A percentile compares a stretch with the other conserved stretches of the same genome.
Evolutionary conservation across 305 asterid species (phyloP).

Genomic region (Fraxinus greggii): DNA sequence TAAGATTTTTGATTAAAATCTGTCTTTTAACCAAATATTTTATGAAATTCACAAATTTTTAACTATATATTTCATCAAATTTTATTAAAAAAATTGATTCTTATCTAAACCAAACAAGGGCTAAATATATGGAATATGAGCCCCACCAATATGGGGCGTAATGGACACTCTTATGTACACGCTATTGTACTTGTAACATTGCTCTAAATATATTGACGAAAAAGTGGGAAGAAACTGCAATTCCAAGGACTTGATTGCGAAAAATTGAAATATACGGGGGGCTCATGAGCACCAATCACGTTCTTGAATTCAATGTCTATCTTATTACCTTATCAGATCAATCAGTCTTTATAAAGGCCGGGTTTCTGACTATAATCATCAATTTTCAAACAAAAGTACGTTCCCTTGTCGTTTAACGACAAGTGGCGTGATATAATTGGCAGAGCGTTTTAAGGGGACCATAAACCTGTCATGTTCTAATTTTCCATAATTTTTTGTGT

Average conservation of each 20-base stretch:
- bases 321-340: slow-evolving; percentile 20
- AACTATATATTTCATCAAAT: no score
- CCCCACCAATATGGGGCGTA: no score
- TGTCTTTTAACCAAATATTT: no score
- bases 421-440: background rate
- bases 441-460: background rate
- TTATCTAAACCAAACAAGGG: background rate
- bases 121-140: background rate
- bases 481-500: background rate
- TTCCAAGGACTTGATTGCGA: background rate
- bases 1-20: no score
- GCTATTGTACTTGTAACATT: no score
- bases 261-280: background rate
- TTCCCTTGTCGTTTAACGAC: background rate
- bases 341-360: background rate
- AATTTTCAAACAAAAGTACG: slow-evolving; percentile 29
- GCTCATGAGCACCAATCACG: background rate
- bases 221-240: background rate
- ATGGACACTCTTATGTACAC: no score
- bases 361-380: slow-evolving; percentile 22
- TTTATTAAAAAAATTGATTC: no score
- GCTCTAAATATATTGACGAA: background rate
- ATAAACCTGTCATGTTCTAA: background rate
- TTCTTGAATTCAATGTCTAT: slow-evolving; percentile 25
- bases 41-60: background rate